A percentile compares a stretch with the other conserved stretches of the same genome.
These are phyloP conservation scores for Patellifolia procumbens DNA, from an alignment of 179 eudicot genomes.

Conservation along the genomic window DNA sequence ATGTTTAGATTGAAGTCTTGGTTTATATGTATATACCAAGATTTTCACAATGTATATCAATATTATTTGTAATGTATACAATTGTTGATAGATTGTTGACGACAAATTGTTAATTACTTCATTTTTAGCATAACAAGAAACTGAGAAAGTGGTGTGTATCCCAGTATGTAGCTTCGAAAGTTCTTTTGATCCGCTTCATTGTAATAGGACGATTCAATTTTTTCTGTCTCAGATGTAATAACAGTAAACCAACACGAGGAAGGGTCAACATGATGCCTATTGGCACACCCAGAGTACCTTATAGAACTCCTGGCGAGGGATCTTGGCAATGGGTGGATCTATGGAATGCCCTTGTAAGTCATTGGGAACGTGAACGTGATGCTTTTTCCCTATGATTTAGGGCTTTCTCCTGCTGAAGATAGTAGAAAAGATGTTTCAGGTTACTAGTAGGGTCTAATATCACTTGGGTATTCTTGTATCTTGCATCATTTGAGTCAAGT, in stretches of 20 bases:
- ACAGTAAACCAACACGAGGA: constrained; percentile 57
- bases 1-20: neutral
- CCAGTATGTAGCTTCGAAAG: neutral
- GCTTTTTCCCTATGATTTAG: constrained; percentile 1
- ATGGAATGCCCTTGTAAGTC: constrained; percentile 88
- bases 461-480: neutral
- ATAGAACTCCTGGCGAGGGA: constrained; percentile 61
- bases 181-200: neutral
- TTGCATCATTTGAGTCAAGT: constrained; percentile 2
- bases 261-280: constrained; percentile 76
- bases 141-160: neutral
- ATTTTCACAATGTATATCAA: neutral
- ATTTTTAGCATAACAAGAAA: neutral
- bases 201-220: constrained; percentile 9
- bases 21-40: neutral
- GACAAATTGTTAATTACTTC: neutral
- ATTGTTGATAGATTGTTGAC: constrained; percentile 1
- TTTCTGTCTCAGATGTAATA: constrained; percentile 45
- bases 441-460: neutral
- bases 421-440: neutral
- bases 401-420: neutral
- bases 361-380: neutral
- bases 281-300: constrained; percentile 74
- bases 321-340: constrained; percentile 76
- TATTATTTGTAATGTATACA: no score